A percentile compares a stretch with the other conserved stretches of the same genome.
These are phyloP conservation scores for Solanum acaule DNA, from an alignment of 257 asterid species.

Conservation along the genomic window DNA sequence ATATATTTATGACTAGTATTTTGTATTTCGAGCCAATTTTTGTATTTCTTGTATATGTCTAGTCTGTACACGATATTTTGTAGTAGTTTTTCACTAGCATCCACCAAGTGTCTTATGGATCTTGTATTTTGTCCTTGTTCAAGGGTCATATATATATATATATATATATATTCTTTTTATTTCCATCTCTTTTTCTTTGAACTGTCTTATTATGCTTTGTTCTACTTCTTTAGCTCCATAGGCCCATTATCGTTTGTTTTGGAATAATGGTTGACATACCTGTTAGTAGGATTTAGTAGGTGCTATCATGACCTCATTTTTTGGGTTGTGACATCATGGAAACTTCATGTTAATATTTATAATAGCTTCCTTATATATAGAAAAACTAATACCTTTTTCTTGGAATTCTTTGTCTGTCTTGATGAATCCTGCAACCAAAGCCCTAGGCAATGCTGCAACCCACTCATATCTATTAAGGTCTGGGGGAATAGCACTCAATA, in stretches of 20 bases:
- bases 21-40: background rate
- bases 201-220: no score
- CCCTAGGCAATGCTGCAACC: slow-evolving; percentile 70
- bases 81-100: background rate
- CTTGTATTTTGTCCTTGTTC: background rate
- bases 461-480: slow-evolving; percentile 68
- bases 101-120: background rate
- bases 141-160: background rate
- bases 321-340: background rate
- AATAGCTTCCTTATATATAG: background rate
- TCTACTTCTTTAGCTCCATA: no score
- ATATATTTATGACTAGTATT: background rate
- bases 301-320: background rate
- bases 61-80: background rate
- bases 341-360: background rate
- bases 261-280: background rate
- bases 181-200: no score
- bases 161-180: no score
- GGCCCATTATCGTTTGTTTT: no score
- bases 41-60: background rate
- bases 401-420: slow-evolving; percentile 76
- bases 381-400: slow-evolving; percentile 36
- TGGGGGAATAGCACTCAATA: slow-evolving; percentile 57
- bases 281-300: background rate
- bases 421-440: slow-evolving; percentile 72